Conservation (phyloP, 2,329 filamentous ascomycete species). For the Colletotrichum lindemuthianum region DNA sequence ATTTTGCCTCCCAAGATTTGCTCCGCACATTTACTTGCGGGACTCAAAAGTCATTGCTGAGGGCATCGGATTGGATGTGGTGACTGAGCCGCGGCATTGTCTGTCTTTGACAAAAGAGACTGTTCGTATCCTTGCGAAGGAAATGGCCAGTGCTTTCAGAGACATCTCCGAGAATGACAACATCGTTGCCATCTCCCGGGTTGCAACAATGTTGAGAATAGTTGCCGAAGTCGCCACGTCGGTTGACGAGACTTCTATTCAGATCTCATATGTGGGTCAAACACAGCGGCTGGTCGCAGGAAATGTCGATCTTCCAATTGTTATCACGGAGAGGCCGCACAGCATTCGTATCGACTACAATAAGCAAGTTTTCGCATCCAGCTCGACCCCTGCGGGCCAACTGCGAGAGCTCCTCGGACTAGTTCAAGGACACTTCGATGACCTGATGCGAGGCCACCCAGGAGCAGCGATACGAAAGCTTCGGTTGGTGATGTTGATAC, state of each 20-base stretch:
- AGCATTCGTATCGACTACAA: background rate
- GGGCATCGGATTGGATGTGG: slow-evolving; percentile 1
- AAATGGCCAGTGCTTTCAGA: background rate
- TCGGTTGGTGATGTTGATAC: background rate
- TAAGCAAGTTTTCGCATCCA: background rate
- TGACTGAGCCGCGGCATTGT: slow-evolving; percentile 2
- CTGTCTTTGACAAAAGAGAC: background rate
- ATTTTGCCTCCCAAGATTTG: background rate
- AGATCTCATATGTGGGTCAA: background rate
- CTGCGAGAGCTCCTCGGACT: background rate
- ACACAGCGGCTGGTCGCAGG: too few relatives aligned
- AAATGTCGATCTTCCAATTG: too few relatives aligned
- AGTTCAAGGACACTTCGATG: slow-evolving; percentile 1
- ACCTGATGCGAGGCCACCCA: background rate
- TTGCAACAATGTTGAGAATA: background rate
- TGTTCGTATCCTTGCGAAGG: background rate
- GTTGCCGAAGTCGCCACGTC: background rate
- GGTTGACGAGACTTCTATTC: background rate
- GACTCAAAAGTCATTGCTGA: background rate
- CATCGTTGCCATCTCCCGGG: slow-evolving; percentile 1
- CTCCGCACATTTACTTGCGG: slow-evolving; percentile 3
- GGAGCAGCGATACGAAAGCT: slow-evolving; percentile 2
- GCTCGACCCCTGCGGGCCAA: background rate
- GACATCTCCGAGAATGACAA: background rate
- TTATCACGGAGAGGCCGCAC: background rate